A percentile compares a stretch with the other conserved stretches of the same genome.
These are phyloP conservation scores for Pilasporangium apinafurcum DNA, from an alignment of 352 stramenopile genomes.

Conservation along the genomic window DNA sequence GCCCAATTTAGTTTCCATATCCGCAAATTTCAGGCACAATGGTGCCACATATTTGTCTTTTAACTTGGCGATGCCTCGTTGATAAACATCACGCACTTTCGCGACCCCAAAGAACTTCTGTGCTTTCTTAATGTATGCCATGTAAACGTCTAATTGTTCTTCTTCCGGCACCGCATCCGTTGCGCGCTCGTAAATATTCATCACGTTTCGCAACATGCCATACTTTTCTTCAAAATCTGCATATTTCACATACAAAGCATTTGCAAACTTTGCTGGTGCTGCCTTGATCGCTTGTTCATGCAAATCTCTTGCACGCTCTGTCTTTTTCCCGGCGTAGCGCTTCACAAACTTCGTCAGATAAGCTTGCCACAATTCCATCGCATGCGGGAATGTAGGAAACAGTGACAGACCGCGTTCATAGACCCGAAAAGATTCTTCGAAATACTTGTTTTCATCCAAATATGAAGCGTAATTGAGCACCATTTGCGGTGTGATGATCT, in stretches of 20 bases:
- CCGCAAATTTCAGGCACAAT: constrained; percentile 95
- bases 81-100: constrained; percentile 96
- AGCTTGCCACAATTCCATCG: constrained; percentile 92
- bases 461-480: constrained; percentile 97
- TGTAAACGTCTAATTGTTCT: constrained; percentile 93
- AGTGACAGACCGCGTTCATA: constrained; percentile 87
- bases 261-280: constrained; percentile 86
- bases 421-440: constrained; percentile 92
- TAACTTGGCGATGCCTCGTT: constrained; percentile 92
- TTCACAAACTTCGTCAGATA: constrained; percentile 96
- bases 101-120: constrained; percentile 95
- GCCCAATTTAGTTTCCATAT: constrained; percentile 94
- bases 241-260: constrained; percentile 78
- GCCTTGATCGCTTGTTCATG: constrained; percentile 92
- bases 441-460: constrained; percentile 97
- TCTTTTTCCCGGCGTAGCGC: constrained; percentile 94
- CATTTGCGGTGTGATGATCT: constrained; percentile 95
- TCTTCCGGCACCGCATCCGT: constrained; percentile 79
- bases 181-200: constrained; percentile 94
- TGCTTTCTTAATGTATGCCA: constrained; percentile 93
- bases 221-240: constrained; percentile 96
- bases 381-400: constrained; percentile 93
- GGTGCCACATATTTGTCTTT: constrained; percentile 87
- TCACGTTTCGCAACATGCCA: constrained; percentile 93
- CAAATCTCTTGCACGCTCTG: constrained; percentile 95